A percentile compares a stretch with the other conserved stretches of the same genome.
phyloP scores from a whole-genome alignment of 768 basidiomycete genomes.

The Xerocomellus intermedius region DNA sequence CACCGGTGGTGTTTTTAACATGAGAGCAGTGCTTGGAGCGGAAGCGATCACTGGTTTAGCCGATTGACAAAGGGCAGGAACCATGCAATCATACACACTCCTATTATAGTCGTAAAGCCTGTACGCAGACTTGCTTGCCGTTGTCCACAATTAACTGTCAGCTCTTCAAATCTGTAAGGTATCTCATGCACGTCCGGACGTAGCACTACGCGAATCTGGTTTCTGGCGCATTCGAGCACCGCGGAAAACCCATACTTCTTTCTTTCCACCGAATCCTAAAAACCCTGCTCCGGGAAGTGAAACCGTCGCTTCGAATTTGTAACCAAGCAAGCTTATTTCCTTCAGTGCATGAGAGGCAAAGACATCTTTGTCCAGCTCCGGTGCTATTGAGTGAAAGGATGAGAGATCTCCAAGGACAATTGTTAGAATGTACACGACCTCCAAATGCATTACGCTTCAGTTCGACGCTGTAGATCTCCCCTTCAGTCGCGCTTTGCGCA shows the following conservation, averaged over 20 bases:
- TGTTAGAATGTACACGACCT: conserved; percentile 19
- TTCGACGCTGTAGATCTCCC: conserved; percentile 54
- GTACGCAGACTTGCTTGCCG: background rate
- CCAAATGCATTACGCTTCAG: conserved; percentile 44
- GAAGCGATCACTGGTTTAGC: conserved; percentile 33
- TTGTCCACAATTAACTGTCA: background rate
- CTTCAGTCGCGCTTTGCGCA: conserved; percentile 44
- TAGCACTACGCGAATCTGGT: conserved; percentile 26
- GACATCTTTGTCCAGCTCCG: conserved; percentile 48
- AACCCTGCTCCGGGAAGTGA: conserved; percentile 47
- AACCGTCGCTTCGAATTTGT: conserved; percentile 64
- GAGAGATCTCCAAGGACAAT: background rate
- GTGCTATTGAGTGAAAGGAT: conserved; percentile 25
- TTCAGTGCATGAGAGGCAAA: conserved; percentile 65
- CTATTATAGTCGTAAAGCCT: conserved; percentile 1
- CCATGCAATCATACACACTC: background rate
- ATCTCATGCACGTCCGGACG: conserved; percentile 21
- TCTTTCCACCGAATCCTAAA: conserved; percentile 41
- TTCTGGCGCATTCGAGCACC: conserved; percentile 34
- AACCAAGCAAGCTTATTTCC: conserved; percentile 55
- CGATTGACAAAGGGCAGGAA: conserved; percentile 26
- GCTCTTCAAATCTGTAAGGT: background rate
- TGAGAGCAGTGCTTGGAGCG: conserved; percentile 36
- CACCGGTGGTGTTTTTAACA: conserved; percentile 39
- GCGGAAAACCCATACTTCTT: conserved; percentile 68